Conservation (phyloP, 2,329 filamentous ascomycete genomes). For the Cladophialophora yegresii region DNA sequence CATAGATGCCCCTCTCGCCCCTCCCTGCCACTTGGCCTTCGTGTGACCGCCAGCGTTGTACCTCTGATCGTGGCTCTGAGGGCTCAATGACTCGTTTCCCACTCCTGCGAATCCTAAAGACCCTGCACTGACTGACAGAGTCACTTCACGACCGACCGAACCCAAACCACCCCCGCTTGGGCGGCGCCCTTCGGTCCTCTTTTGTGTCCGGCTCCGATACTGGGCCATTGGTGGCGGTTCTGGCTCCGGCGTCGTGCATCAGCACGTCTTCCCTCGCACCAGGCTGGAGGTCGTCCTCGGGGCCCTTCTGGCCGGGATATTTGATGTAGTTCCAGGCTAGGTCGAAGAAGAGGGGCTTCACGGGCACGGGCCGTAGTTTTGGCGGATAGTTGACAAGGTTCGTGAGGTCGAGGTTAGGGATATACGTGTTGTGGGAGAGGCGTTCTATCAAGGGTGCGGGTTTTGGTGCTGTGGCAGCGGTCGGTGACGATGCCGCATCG, state of each 20-base stretch:
- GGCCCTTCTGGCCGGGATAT: constrained; percentile 67
- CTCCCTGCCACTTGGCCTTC: not conserved
- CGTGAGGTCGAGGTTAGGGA: constrained; percentile 66
- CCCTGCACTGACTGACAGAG: not conserved
- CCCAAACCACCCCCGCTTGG: constrained; percentile 35
- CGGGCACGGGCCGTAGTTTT: constrained; percentile 75
- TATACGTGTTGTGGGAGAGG: constrained; percentile 72
- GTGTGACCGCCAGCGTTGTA: not conserved
- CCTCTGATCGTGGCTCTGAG: not conserved
- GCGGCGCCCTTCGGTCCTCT: constrained; percentile 21
- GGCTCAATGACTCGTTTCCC: not conserved
- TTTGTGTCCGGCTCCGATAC: not conserved
- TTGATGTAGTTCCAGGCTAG: constrained; percentile 97
- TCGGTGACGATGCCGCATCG: constrained; percentile 39
- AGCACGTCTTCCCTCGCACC: constrained; percentile 2
- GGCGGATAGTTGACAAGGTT: constrained; percentile 88
- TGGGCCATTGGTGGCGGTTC: not conserved
- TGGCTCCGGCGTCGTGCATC: not conserved
- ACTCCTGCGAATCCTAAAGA: not conserved
- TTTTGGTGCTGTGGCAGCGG: constrained; percentile 29
- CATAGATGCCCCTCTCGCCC: not conserved
- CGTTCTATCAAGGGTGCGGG: constrained; percentile 69
- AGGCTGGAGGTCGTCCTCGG: not conserved
- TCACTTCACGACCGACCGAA: not conserved
- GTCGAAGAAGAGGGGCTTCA: constrained; percentile 95